Evolutionary conservation across 768 basidiomycete species (phyloP).

Genomic region (Tephrocybe sp.): DNA sequence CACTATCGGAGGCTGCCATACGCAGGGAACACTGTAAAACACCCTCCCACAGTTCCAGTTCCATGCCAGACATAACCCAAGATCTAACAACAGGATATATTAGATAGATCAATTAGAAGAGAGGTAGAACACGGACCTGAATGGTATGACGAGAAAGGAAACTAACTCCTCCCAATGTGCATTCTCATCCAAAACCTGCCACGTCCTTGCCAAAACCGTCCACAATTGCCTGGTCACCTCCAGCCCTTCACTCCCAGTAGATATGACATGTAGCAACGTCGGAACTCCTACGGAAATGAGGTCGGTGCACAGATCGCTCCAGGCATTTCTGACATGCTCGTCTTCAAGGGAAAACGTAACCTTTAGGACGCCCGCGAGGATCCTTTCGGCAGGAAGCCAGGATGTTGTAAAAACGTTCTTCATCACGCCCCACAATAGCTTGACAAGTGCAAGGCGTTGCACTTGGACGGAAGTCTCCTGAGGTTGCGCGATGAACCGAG

Average conservation of each 20-base stretch:
- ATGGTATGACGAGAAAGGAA: conserved; percentile 43
- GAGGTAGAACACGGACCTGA: conserved; percentile 34
- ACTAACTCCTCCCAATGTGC: conserved; percentile 39
- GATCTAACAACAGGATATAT: conserved; percentile 25
- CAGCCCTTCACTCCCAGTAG: conserved; percentile 24
- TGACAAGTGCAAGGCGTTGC: conserved; percentile 34
- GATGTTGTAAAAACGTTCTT: conserved; percentile 41
- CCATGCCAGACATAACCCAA: conserved; percentile 42
- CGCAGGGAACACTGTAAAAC: conserved; percentile 31
- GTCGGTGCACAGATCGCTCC: conserved; percentile 48
- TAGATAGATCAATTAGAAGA: neutral
- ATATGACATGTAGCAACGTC: conserved; percentile 33
- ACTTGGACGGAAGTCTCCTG: conserved; percentile 27
- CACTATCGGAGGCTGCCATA: conserved; percentile 17
- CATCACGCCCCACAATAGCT: conserved; percentile 49
- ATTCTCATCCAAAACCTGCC: conserved; percentile 21
- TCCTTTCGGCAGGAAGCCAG: conserved; percentile 43
- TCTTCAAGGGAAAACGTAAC: conserved; percentile 39
- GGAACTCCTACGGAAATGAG: conserved; percentile 42
- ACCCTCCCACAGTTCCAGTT: conserved; percentile 40
- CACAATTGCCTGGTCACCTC: conserved; percentile 46
- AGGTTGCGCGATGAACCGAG: conserved; percentile 28
- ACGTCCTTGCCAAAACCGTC: conserved; percentile 37
- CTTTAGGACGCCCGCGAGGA: conserved; percentile 45
- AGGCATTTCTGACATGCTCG: conserved; percentile 33